Base-by-base conservation (phyloP, 1,284 basidiomycete species). In the Caloboletus firmus region DNA sequence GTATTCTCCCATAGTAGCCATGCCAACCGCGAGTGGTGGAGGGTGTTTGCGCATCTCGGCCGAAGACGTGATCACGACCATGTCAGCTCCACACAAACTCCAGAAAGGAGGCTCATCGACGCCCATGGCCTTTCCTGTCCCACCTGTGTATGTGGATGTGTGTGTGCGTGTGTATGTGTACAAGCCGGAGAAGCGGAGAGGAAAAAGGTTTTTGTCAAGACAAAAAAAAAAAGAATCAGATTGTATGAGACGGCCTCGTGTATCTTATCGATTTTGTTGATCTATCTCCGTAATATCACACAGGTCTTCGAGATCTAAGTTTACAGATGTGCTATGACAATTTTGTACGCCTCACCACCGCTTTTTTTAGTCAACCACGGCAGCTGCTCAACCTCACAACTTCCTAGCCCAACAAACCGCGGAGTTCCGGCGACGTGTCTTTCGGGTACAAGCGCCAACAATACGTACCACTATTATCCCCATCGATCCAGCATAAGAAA, bases 181-280 rank as follows among this genome's bases (percentile, higher is more conserved):
- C 39, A 20, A 40, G 13, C 22, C 8, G 13, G 22, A 40, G 22
- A 17, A 24, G 7, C 5, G 4, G 20, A 22, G 0, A 15, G 2
- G 3, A 17, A 15, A 39, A 30, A 35, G 42, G 37, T 10, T 34
- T 39, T 46, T 49, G 50, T 58, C 59, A 32, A 18, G 13, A 28
- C 20, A 39, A 57, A 43, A 24, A 24, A 39, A 57, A 43, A 24
- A 24, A 24, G 43, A 46, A 43, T 22, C 28, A 9, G 26, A 43
- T 41, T 32, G 49, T 43, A 31, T 42, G 58, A 13, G n/a, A 44
- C 22, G 59, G 30, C 30, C 55, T 53, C 65, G 56, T 59, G 63
- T 64, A 65, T 71, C 66, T 70, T 68, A 70, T 69, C 67, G 63
- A 65, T 60, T 32, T 55, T 26, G 54, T 52, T 51, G 54, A 70